Evolutionary conservation across 106 monocot species (phyloP).

Genomic region (Dendrobium catenatum): DNA sequence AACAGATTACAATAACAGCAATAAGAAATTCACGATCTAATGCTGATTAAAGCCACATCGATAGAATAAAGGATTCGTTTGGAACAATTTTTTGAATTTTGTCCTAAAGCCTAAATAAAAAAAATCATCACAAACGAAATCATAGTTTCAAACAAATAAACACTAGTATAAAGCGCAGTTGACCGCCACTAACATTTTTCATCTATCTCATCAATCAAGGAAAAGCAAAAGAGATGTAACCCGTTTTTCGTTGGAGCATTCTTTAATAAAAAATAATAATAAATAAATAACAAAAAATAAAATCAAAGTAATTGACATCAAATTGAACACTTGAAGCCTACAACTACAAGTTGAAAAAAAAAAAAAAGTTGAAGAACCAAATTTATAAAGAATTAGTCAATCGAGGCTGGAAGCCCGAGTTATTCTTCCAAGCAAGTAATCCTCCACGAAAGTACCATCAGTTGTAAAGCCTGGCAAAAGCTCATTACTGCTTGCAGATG

Average conservation of each 20-base stretch:
- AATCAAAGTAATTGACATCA: neutral
- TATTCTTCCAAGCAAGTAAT: conserved; percentile 59
- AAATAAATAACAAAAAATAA: no score
- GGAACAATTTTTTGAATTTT: no score
- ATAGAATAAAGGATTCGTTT: no score
- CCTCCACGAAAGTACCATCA: conserved; percentile 52
- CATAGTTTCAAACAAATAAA: no score
- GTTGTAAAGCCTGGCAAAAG: conserved; percentile 26
- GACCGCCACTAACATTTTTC: no score
- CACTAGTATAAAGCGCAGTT: no score
- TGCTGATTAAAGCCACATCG: neutral
- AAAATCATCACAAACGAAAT: no score
- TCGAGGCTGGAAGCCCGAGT: conserved; percentile 70
- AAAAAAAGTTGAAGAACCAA: neutral
- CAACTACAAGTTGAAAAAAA: neutral
- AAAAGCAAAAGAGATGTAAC: no score
- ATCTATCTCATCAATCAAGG: no score
- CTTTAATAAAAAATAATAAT: no score
- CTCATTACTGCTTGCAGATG: conserved; percentile 44
- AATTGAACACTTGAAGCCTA: neutral
- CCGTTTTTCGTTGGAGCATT: no score
- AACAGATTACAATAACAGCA: neutral
- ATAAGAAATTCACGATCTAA: neutral
- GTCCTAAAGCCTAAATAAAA: no score
- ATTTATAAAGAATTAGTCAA: conserved; percentile 18